Conservation (phyloP, 192 early-diverging fungal species). For the Coemansia sp. region DNA sequence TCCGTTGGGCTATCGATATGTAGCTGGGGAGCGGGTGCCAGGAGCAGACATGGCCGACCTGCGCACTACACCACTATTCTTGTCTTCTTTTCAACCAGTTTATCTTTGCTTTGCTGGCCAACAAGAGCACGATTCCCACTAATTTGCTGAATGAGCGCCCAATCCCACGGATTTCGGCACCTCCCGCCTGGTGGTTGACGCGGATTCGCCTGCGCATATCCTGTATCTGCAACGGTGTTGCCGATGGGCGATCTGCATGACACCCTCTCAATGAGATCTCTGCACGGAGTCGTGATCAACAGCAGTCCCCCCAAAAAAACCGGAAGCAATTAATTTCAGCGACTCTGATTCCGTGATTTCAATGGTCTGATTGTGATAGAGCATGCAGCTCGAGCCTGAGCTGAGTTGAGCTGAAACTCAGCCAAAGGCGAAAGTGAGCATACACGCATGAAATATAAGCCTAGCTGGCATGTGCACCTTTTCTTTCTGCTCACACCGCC, state of each 20-base stretch:
- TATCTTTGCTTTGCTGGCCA: not conserved
- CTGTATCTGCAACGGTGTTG: not conserved
- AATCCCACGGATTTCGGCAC: not conserved
- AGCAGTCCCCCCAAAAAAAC: not conserved
- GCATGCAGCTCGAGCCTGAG: not conserved
- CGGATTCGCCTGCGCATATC: not conserved
- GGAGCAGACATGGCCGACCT: not conserved
- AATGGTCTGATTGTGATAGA: not conserved
- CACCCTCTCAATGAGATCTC: not conserved
- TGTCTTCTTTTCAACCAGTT: not conserved
- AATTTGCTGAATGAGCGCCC: not conserved
- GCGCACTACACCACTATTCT: not conserved
- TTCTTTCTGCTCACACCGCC: not conserved
- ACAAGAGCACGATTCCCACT: not conserved
- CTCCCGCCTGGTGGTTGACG: not conserved
- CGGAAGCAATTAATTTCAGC: not conserved
- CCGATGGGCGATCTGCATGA: conserved; percentile 4
- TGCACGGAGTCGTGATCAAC: not conserved
- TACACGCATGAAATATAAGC: not conserved
- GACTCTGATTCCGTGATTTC: not conserved
- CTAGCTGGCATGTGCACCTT: not conserved
- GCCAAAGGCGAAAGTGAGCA: too few species aligned
- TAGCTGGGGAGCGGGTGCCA: not conserved
- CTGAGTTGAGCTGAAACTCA: not conserved
- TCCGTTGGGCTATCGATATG: not conserved